Evolutionary conservation across 225 moss, liverwort and hornwort genomes (phyloP), one percentile per base, ranked within the genome.

Genomic region (Climacium dendroides): DNA sequence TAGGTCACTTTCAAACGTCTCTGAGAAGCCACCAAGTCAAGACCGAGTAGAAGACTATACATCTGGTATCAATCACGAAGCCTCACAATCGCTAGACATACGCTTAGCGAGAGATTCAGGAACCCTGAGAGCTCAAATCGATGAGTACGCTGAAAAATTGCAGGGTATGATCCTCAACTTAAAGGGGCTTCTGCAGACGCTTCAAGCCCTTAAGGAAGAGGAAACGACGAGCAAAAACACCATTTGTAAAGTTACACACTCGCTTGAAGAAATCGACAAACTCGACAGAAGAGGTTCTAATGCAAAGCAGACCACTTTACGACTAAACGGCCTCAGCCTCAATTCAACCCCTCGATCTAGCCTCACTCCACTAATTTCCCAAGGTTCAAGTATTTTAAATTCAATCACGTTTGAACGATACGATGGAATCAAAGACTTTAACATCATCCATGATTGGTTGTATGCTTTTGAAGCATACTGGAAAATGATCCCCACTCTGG

Each of bases 401-500:
- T 80, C 89, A 57, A 80, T 91, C 80, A 88, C 66, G 58, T 91
- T 91, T 86, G 89, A 92, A 80, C 86, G 80, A 53, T 91, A 91
- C 75, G 83, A 88, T 37, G 88, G 91, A 63, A 86, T 80, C 65
- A 89, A 91, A 79, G 89, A 89, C 91, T 89, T 86, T 34, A 88
- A 80, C 83, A 79, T 88, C 69, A 91, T 91, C 84, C 91, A 92
- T 53, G 89, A 92, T 63, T 91, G 91, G 89, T 87, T 91, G 85
- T 87, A 87, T 89, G 89, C 86, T 79, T 92, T 92, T 83, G 89
- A 89, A 83, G 89, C 90, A 71, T 92, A 92, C 32, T 92, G 90
- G 88, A 86, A 85, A 77, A 89, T 86, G 32, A 75, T 83, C 41
- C 85, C 83, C 63, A 88, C 88, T 80, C 55, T 83, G 72, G 90